These are phyloP conservation scores for Hypsizygus ulmarius DNA, from an alignment of 1,284 basidiomycete species.

Conservation along the genomic window DNA sequence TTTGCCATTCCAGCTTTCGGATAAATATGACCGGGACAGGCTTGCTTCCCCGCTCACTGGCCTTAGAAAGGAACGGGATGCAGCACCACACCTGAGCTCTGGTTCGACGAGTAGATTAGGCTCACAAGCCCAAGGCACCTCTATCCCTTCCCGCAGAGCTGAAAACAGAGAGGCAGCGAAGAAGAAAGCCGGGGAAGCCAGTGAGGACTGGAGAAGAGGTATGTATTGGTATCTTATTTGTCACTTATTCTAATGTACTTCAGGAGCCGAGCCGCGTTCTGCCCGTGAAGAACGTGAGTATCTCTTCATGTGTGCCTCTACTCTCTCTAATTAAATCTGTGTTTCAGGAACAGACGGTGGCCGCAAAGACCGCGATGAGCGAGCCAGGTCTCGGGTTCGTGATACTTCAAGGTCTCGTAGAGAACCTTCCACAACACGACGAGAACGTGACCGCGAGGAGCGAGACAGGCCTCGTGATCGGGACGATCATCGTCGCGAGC, in stretches of 20 bases:
- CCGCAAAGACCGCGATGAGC: constrained; percentile 43
- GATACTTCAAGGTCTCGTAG: constrained; percentile 58
- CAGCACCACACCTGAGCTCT: constrained; percentile 56
- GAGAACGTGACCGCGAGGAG: constrained; percentile 37
- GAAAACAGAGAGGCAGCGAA: constrained; percentile 59
- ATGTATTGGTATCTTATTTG: constrained; percentile 21
- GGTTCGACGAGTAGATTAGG: constrained; percentile 41
- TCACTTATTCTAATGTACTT: constrained; percentile 16
- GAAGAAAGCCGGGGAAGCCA: constrained; percentile 68
- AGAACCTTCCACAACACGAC: constrained; percentile 34
- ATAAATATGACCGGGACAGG: constrained; percentile 82
- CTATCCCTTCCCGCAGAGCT: constrained; percentile 44
- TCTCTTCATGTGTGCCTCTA: constrained; percentile 4
- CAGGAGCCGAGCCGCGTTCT: constrained; percentile 51
- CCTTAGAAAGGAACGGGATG: constrained; percentile 67
- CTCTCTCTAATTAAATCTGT: constrained; percentile 9
- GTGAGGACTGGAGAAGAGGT: constrained; percentile 83
- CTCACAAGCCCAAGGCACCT: constrained; percentile 38
- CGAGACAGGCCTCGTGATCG: constrained; percentile 23
- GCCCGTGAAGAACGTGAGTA: constrained; percentile 61
- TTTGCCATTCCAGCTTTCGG: constrained; percentile 56
- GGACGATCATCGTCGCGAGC: constrained; percentile 26
- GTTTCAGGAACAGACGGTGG: constrained; percentile 44
- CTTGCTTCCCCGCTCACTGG: constrained; percentile 50
- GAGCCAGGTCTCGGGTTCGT: constrained; percentile 57